These are phyloP conservation scores for Canavalia ensiformis DNA, from an alignment of 306 rosid genomes.

Conservation along the genomic window DNA sequence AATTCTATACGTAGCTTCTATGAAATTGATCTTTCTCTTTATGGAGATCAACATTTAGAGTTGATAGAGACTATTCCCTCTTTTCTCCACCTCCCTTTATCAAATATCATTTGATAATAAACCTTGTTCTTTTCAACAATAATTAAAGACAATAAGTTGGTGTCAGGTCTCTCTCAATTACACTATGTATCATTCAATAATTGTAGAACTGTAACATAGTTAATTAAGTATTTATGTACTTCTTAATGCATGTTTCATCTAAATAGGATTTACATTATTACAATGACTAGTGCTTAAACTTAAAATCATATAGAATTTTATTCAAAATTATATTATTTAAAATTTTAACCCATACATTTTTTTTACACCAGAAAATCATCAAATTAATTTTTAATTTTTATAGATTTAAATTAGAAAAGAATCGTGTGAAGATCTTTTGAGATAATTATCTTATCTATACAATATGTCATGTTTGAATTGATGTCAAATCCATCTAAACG, in stretches of 20 bases:
- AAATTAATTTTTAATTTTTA: too few relatives aligned
- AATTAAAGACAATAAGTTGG: constrained; percentile 45
- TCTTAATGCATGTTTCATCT: background rate
- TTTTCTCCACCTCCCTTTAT: constrained; percentile 23
- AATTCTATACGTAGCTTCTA: constrained; percentile 44
- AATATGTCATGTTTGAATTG: too few relatives aligned
- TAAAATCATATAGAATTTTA: background rate
- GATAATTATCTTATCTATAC: too few relatives aligned
- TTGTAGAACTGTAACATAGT: constrained; percentile 3
- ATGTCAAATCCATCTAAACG: too few relatives aligned
- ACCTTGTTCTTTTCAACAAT: constrained; percentile 36
- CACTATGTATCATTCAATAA: constrained; percentile 43
- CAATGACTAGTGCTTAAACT: background rate
- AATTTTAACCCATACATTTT: background rate
- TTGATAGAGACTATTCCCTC: constrained; percentile 47
- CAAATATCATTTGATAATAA: constrained; percentile 44
- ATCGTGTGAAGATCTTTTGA: too few relatives aligned
- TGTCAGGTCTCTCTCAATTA: constrained; percentile 61
- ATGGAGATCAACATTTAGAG: constrained; percentile 23
- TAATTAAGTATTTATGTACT: background rate
- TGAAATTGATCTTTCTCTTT: constrained; percentile 41
- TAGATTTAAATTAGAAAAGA: too few relatives aligned
- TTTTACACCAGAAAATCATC: too few relatives aligned
- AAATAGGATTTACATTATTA: background rate
- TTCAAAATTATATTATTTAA: constrained; percentile 15